Evolutionary conservation across 2,329 filamentous ascomycete genomes (phyloP).

Genomic region (Aspergillus hortae): DNA sequence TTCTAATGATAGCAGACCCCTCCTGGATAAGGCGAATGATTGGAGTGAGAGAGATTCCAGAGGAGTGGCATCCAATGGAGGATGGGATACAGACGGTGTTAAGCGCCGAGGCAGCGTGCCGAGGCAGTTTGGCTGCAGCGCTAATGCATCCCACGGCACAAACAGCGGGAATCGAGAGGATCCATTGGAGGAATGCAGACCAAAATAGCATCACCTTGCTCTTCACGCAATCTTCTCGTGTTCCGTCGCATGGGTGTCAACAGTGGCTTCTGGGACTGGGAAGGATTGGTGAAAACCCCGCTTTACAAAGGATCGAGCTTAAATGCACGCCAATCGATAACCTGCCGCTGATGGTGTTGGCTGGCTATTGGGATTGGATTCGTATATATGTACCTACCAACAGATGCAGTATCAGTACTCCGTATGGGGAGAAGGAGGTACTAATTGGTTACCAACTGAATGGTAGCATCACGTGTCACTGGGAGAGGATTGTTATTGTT

Average conservation of each 20-base stretch:
- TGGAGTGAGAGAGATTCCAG: not conserved
- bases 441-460: too few relatives aligned
- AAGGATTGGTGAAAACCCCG: slow-evolving; percentile 30
- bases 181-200: not conserved
- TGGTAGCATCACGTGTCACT: too few relatives aligned
- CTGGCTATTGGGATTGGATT: not conserved
- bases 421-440: too few relatives aligned
- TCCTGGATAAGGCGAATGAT: slow-evolving; percentile 5
- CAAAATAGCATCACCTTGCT: slow-evolving; percentile 5
- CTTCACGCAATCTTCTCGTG: not conserved
- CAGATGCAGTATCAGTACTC: too few relatives aligned
- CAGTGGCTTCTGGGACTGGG: not conserved
- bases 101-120: slow-evolving; percentile 11
- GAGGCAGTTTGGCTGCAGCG: not conserved
- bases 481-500: too few relatives aligned
- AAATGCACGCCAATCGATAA: slow-evolving; percentile 1
- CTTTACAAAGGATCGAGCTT: slow-evolving; percentile 23
- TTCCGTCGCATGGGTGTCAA: not conserved
- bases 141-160: not conserved
- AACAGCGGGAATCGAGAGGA: not conserved
- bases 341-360: not conserved
- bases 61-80: slow-evolving; percentile 12
- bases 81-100: slow-evolving; percentile 8
- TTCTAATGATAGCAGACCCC: slow-evolving; percentile 17
- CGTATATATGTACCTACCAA: too few relatives aligned